Evolutionary conservation across 768 basidiomycete species (phyloP).

Genomic region (Kwoniella sp.): DNA sequence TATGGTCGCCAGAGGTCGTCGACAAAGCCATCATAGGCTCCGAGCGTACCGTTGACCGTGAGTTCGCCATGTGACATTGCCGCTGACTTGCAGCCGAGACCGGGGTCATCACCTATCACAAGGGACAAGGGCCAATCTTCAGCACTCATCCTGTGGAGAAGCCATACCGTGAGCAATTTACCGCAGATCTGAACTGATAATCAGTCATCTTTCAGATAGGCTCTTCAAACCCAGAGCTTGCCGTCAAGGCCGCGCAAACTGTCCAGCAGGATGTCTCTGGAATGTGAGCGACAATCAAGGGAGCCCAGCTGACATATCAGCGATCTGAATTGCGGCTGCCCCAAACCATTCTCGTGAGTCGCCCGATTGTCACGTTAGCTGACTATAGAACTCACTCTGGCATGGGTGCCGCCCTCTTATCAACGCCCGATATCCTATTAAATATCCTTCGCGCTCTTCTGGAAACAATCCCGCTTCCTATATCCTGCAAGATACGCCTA

Average conservation of each 20-base stretch:
- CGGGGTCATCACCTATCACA: slow-evolving; percentile 81
- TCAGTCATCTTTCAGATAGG: slow-evolving; percentile 88
- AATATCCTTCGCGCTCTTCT: slow-evolving; percentile 78
- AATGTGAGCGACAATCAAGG: slow-evolving; percentile 50
- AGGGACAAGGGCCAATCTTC: slow-evolving; percentile 74
- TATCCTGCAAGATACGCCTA: slow-evolving; percentile 91
- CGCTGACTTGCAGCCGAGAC: slow-evolving; percentile 61
- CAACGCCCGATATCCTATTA: slow-evolving; percentile 85
- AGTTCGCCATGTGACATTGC: slow-evolving; percentile 43
- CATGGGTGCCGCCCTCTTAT: slow-evolving; percentile 93
- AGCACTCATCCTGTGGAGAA: slow-evolving; percentile 91
- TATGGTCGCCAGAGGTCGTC: slow-evolving; percentile 95
- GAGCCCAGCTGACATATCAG: slow-evolving; percentile 16
- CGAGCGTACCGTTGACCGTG: slow-evolving; percentile 79
- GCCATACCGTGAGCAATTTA: slow-evolving; percentile 57
- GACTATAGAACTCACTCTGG: slow-evolving; percentile 56
- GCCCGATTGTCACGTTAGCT: background rate
- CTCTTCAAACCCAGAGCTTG: slow-evolving; percentile 79
- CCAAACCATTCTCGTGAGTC: slow-evolving; percentile 76
- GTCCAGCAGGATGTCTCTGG: slow-evolving; percentile 87
- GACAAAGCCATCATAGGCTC: slow-evolving; percentile 91
- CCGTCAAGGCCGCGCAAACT: slow-evolving; percentile 81
- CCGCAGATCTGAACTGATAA: slow-evolving; percentile 3
- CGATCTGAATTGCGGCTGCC: slow-evolving; percentile 97
- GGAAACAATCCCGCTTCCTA: slow-evolving; percentile 68